phyloP scores from a whole-genome alignment of 2,329 filamentous ascomycete genomes.

The Eutypa lata region DNA sequence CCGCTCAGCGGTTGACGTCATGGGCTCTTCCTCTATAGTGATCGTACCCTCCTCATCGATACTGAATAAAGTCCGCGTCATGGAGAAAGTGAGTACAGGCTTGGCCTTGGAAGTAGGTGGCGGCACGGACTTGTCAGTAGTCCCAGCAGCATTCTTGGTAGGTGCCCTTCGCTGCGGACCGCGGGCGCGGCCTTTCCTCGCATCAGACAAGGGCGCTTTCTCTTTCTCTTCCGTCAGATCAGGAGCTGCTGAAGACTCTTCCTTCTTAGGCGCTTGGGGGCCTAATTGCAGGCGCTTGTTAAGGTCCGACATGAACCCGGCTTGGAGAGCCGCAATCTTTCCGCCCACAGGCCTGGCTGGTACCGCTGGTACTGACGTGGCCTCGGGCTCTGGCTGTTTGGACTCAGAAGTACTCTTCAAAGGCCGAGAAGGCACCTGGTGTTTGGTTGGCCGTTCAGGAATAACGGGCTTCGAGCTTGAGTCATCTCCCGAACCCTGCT shows the following conservation, averaged over 20 bases:
- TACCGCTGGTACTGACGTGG: constrained; percentile 79
- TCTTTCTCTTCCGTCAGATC: constrained; percentile 58
- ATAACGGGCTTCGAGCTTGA: constrained; percentile 40
- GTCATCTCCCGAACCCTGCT: constrained; percentile 32
- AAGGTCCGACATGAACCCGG: constrained; percentile 87
- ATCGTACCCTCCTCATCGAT: constrained; percentile 50
- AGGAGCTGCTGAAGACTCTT: constrained; percentile 56
- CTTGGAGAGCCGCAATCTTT: constrained; percentile 89
- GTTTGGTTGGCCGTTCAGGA: constrained; percentile 55
- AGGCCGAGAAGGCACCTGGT: constrained; percentile 57
- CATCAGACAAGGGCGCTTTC: constrained; percentile 80
- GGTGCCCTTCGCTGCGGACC: constrained; percentile 78
- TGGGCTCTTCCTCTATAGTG: constrained; percentile 28
- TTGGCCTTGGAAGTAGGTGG: constrained; percentile 28
- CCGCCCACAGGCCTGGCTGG: constrained; percentile 73
- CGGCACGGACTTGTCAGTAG: constrained; percentile 24
- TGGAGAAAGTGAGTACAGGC: constrained; percentile 44
- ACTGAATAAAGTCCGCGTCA: constrained; percentile 47
- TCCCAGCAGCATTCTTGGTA: constrained; percentile 42
- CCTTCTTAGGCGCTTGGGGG: constrained; percentile 75
- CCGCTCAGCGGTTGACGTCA: constrained; percentile 5
- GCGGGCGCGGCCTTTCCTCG: constrained; percentile 83
- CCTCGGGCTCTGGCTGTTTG: constrained; percentile 40
- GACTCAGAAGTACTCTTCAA: constrained; percentile 35
- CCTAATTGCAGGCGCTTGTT: constrained; percentile 87